Conservation (phyloP, 1,284 basidiomycete genomes). For the Cutaneotrichosporon spelunceum region DNA sequence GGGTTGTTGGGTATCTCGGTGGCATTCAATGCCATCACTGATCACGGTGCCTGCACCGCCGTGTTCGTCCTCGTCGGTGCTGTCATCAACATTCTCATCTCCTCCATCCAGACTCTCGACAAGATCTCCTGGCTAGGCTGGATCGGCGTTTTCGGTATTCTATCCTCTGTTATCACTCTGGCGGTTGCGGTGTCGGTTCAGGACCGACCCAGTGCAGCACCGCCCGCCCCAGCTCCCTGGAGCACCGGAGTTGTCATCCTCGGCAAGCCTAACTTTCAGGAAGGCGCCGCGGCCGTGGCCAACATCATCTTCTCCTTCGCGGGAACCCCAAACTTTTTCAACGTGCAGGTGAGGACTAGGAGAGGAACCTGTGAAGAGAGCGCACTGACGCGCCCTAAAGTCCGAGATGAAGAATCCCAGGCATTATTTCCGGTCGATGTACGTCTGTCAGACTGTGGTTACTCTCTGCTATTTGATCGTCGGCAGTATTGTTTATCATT, state of each 20-base stretch:
- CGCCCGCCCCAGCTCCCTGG: slow-evolving; percentile 33
- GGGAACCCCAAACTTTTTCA: slow-evolving; percentile 29
- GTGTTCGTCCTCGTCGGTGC: slow-evolving; percentile 31
- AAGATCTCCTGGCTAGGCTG: slow-evolving; percentile 39
- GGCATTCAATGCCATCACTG: slow-evolving; percentile 40
- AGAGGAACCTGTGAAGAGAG: too few relatives aligned
- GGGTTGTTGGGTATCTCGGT: slow-evolving; percentile 34
- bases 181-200: slow-evolving; percentile 41
- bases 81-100: slow-evolving; percentile 24
- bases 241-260: slow-evolving; percentile 37
- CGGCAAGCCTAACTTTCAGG: slow-evolving; percentile 28
- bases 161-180: slow-evolving; percentile 36
- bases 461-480: slow-evolving; percentile 23
- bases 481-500: slow-evolving; percentile 34
- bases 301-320: slow-evolving; percentile 34
- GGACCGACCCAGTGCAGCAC: slow-evolving; percentile 43
- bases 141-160: slow-evolving; percentile 33
- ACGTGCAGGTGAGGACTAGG: slow-evolving; percentile 15
- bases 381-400: slow-evolving; percentile 11
- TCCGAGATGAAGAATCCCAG: slow-evolving; percentile 46
- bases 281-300: slow-evolving; percentile 33
- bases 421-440: slow-evolving; percentile 23
- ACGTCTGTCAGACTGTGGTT: slow-evolving; percentile 19
- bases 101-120: slow-evolving; percentile 35
- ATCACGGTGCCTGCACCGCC: slow-evolving; percentile 35